Conservation (phyloP, 2,329 filamentous ascomycete species). For the Pseudocercospora crystallina region DNA sequence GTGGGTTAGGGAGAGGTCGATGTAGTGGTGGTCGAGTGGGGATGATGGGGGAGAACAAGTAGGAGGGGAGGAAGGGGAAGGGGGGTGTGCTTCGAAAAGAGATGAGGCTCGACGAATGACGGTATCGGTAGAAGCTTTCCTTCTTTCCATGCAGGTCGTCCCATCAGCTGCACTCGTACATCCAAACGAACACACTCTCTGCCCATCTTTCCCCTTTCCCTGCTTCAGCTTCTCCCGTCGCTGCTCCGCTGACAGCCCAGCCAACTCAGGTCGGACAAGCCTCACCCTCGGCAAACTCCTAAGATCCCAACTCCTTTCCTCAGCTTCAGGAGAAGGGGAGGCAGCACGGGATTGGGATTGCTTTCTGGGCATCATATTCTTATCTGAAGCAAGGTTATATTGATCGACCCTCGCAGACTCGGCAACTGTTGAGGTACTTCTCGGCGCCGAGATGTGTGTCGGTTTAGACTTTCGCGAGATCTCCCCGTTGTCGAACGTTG, state of each 20-base stretch:
- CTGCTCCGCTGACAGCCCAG: conserved; percentile 22
- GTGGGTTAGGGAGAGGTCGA: conserved; percentile 11
- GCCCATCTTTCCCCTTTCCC: not conserved
- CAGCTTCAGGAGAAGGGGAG: no score
- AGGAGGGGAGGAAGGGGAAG: no score
- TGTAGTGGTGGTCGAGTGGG: not conserved
- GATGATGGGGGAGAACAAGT: no score
- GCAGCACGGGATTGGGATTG: no score
- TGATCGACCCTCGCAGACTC: conserved; percentile 9
- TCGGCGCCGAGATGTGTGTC: conserved; percentile 10
- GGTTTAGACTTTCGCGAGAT: conserved; percentile 6
- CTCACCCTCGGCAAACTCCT: conserved; percentile 27
- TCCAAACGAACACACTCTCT: conserved; percentile 23
- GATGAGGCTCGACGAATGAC: conserved; percentile 2
- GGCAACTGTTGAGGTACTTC: not conserved
- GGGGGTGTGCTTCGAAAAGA: not conserved
- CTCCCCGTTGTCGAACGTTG: conserved; percentile 1
- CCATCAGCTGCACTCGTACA: conserved; percentile 17
- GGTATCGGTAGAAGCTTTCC: conserved; percentile 4
- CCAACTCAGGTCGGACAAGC: conserved; percentile 31
- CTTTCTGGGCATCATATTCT: not conserved
- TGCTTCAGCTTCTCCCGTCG: not conserved
- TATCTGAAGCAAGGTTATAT: no score
- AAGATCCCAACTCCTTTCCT: conserved; percentile 4
- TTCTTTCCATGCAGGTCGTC: conserved; percentile 15